Evolutionary conservation across 139 green algal genomes (phyloP), one percentile per base, ranked within the genome.

Genomic region (Coelastrella sp.): DNA sequence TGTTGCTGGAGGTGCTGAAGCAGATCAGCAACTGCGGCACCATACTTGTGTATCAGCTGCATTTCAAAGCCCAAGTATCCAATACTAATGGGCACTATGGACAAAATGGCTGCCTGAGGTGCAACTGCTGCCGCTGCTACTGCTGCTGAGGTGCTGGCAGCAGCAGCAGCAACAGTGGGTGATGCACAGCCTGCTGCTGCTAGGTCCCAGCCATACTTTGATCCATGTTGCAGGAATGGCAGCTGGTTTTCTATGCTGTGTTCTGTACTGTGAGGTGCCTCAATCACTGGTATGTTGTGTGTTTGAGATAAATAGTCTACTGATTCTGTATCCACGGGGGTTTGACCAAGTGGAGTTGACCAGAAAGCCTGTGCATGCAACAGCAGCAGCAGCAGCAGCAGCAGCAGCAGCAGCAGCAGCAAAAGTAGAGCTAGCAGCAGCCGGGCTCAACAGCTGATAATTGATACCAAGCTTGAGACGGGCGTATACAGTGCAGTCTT

Each of bases 241-340:
- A 92, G 90, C 84, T 92, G 90, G 78, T 92, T 92, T 25, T 92
- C 90, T 24, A 92, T 87, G 4, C 63, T 84, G 66, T 92, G 90
- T 79, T 92, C 90, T 56, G 27, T 78, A 1, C 22, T 35, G 20
- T 90, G 85, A 12, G 74, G 59, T 6, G 85, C 85, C 22, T 90
- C 85, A 8, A 61, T 74, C 9, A 90, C 27, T 0, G 85, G 85
- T 20, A 90, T 59, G 56, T 72, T 20, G 74, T 90, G 73, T 7
- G 20, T 11, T 8, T 70, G 9, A 9, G n/a, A 35, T 19, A 90
- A 25, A n/a, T 65, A 90, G 74, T 83, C 24, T 14, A 90, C 59
- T 74, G 85, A 73, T 80, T 57, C 8, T 65, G 57, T 65, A 24
- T 90, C 85, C 10, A 68, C 59, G 24, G 22, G 17, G 11, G 24